These are phyloP conservation scores for Neurospora sp. DNA, from an alignment of 495 filamentous ascomycete genomes.

Conservation along the genomic window DNA sequence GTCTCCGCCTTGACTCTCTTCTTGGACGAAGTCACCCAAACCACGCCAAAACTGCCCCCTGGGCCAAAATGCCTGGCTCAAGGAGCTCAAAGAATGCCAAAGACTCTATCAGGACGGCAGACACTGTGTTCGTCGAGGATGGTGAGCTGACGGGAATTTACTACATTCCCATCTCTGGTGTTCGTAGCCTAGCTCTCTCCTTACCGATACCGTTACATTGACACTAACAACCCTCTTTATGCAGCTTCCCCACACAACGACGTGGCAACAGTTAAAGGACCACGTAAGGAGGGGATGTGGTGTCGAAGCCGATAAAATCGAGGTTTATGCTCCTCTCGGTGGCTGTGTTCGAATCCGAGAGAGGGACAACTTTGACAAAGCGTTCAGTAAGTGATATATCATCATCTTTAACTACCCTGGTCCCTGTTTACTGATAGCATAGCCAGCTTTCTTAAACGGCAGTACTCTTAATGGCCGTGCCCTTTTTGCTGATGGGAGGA, in stretches of 20 bases:
- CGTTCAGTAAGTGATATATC: slow-evolving; percentile 7
- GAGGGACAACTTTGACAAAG: slow-evolving; percentile 14
- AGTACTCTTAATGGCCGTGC: slow-evolving; percentile 10
- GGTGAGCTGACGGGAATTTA: slow-evolving; percentile 13
- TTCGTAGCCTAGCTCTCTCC: slow-evolving; percentile 2
- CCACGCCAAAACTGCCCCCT: background rate
- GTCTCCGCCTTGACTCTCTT: background rate
- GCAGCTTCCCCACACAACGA: slow-evolving; percentile 14
- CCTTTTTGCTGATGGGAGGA: slow-evolving; percentile 12
- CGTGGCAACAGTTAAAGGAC: slow-evolving; percentile 14
- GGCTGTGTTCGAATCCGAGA: slow-evolving; percentile 15
- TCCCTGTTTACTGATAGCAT: background rate
- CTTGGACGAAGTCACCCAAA: background rate
- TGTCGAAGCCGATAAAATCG: slow-evolving; percentile 12
- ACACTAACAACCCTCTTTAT: background rate
- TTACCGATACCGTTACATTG: background rate
- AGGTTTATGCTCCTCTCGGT: slow-evolving; percentile 12
- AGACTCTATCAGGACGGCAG: slow-evolving; percentile 1
- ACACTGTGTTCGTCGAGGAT: slow-evolving; percentile 5
- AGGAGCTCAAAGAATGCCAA: background rate
- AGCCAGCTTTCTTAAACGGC: slow-evolving; percentile 11
- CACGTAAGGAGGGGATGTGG: background rate
- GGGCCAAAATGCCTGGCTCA: background rate
- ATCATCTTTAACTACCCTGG: background rate
- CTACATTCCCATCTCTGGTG: slow-evolving; percentile 15